Conservation (phyloP, 139 green algal genomes). For the Axilococcus clingmanii region DNA sequence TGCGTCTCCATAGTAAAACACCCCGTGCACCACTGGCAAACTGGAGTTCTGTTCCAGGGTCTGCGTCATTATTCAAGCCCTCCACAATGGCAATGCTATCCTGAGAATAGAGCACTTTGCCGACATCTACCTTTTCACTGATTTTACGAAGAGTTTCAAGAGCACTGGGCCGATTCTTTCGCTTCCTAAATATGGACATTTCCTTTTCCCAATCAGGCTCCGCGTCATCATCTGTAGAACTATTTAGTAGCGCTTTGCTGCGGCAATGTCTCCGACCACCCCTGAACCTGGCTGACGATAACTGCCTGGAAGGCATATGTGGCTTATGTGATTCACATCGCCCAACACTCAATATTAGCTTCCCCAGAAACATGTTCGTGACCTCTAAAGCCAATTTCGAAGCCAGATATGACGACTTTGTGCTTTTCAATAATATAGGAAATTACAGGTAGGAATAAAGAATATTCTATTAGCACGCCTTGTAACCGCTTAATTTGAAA, state of each 20-base stretch:
- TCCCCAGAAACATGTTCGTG: no score
- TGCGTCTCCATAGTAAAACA: conserved; percentile 68
- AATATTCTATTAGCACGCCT: no score
- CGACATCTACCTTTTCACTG: conserved; percentile 48
- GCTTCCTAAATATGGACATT: conserved; percentile 75
- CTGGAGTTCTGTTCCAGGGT: conserved; percentile 55
- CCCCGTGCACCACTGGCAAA: conserved; percentile 69
- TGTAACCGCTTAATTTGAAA: no score
- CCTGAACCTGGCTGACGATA: no score
- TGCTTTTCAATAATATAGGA: no score
- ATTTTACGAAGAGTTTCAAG: conserved; percentile 66
- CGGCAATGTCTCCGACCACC: no score
- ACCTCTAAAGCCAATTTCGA: no score
- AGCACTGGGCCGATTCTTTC: conserved; percentile 61
- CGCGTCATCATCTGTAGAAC: conserved; percentile 1
- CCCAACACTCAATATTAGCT: no score
- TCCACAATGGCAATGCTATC: conserved; percentile 67
- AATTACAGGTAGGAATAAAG: no score
- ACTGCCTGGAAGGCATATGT: conserved; percentile 1
- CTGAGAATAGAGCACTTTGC: conserved; percentile 52
- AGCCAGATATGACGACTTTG: no score
- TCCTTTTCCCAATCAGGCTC: conserved; percentile 69
- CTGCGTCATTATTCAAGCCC: conserved; percentile 77
- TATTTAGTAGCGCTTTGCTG: no score
- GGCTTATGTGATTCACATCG: no score